These are phyloP conservation scores for Podospora conica DNA, from an alignment of 495 filamentous ascomycete species.

Conservation along the genomic window DNA sequence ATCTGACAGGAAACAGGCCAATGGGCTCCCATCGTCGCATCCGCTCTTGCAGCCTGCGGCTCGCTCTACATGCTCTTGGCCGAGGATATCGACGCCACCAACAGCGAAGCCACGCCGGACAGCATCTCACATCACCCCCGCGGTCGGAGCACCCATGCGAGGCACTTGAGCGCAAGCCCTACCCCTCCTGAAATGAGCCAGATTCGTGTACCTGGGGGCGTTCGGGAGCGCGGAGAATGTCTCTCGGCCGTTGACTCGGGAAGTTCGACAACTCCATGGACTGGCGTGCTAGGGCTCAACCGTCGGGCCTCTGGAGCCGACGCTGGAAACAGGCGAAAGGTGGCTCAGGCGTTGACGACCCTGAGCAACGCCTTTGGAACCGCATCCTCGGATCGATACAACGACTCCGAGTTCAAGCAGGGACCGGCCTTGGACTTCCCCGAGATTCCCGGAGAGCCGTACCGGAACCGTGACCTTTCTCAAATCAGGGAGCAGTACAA, in stretches of 20 bases:
- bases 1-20: not conserved
- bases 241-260: not conserved
- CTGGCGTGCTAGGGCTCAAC: not conserved
- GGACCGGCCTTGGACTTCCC: not conserved
- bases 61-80: not conserved
- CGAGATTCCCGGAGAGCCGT: not conserved
- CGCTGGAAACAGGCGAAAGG: not conserved
- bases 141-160: not conserved
- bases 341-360: not conserved
- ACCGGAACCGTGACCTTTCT: not conserved
- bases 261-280: not conserved
- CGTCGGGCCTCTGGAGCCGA: not conserved
- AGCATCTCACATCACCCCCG: not conserved
- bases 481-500: not conserved
- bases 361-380: not conserved
- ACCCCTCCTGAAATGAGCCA: not conserved
- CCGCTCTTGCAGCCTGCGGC: not conserved
- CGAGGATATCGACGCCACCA: not conserved
- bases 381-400: not conserved
- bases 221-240: not conserved
- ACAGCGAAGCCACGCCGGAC: not conserved
- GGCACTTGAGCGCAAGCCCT: not conserved
- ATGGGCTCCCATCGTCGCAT: not conserved
- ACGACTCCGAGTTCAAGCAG: not conserved
- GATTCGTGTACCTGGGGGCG: not conserved